phyloP scores from a whole-genome alignment of 495 filamentous ascomycete genomes.

The Aspergillus cristatus region DNA sequence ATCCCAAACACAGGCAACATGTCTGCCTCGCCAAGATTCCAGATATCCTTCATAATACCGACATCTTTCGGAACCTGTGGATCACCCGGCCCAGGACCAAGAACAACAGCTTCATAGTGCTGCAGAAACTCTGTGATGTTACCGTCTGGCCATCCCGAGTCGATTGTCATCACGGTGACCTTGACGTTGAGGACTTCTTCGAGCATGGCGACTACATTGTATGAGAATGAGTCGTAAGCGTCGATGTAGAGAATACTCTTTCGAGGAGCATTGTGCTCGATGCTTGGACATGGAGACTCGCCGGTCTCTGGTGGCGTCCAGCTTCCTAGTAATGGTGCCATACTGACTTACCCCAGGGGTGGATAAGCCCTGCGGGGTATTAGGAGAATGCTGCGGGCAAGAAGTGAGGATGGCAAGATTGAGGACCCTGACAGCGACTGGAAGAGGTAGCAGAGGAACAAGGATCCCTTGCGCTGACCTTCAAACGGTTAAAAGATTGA shows the following conservation, averaged over 20 bases:
- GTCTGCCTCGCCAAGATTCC: constrained; percentile 51
- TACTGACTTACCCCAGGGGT: constrained; percentile 3
- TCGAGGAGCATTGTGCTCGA: background rate
- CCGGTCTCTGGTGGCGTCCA: constrained; percentile 13
- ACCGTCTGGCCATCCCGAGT: constrained; percentile 39
- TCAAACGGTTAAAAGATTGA: too few species aligned
- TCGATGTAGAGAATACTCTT: constrained; percentile 75
- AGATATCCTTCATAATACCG: constrained; percentile 70
- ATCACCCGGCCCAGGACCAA: constrained; percentile 71
- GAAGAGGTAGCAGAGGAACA: background rate
- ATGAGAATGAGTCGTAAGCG: constrained; percentile 91
- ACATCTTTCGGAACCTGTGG: constrained; percentile 54
- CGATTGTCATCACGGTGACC: constrained; percentile 66
- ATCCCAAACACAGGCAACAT: constrained; percentile 75
- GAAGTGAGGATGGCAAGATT: constrained; percentile 13
- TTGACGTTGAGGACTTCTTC: constrained; percentile 52
- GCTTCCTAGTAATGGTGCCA: constrained; percentile 29
- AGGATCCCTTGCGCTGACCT: background rate
- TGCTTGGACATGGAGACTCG: constrained; percentile 1
- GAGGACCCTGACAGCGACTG: constrained; percentile 3
- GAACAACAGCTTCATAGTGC: constrained; percentile 65
- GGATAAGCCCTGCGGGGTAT: background rate
- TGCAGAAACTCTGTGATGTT: constrained; percentile 42
- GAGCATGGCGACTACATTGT: constrained; percentile 81
- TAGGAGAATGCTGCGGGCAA: constrained; percentile 8